A percentile compares a stretch with the other conserved stretches of the same genome.
Evolutionary conservation across 345 rosid genomes (phyloP).

Genomic region (Rubroshorea leprosula): DNA sequence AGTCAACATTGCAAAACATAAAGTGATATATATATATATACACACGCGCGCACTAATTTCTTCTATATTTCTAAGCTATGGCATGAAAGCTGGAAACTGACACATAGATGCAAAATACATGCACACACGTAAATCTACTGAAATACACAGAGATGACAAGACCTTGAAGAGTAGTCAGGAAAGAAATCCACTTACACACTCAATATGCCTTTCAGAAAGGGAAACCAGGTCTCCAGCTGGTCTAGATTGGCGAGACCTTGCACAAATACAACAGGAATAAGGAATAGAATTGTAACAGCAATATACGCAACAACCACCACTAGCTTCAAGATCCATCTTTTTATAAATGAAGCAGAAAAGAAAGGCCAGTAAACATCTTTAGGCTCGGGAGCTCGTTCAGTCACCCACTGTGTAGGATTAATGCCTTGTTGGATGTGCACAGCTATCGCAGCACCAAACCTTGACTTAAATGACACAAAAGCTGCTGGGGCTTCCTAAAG

Average conservation of each 20-base stretch:
- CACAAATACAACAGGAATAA: slow-evolving; percentile 72
- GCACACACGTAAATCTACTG: too few relatives aligned
- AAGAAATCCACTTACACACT: slow-evolving; percentile 49
- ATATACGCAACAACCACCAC: slow-evolving; percentile 45
- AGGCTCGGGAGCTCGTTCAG: slow-evolving; percentile 88
- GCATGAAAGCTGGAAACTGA: too few relatives aligned
- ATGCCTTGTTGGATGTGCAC: slow-evolving; percentile 68
- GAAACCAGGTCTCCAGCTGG: slow-evolving; percentile 73
- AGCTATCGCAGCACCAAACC: slow-evolving; percentile 73
- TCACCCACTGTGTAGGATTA: slow-evolving; percentile 83
- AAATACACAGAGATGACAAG: slow-evolving; percentile 1
- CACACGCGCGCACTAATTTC: too few relatives aligned
- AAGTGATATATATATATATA: too few relatives aligned
- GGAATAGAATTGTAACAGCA: slow-evolving; percentile 57
- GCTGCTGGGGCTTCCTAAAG: slow-evolving; percentile 84
- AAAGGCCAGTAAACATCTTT: slow-evolving; percentile 83
- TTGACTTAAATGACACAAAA: slow-evolving; percentile 82
- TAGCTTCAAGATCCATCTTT: slow-evolving; percentile 65
- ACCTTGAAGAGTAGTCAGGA: neutral
- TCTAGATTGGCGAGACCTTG: slow-evolving; percentile 90
- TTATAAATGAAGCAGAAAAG: slow-evolving; percentile 74
- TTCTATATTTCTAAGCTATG: too few relatives aligned
- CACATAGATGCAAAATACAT: too few relatives aligned
- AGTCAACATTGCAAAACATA: too few relatives aligned
- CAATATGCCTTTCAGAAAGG: slow-evolving; percentile 61